These are phyloP conservation scores for Albizia julibrissin DNA, from an alignment of 306 rosid genomes.

Conservation along the genomic window DNA sequence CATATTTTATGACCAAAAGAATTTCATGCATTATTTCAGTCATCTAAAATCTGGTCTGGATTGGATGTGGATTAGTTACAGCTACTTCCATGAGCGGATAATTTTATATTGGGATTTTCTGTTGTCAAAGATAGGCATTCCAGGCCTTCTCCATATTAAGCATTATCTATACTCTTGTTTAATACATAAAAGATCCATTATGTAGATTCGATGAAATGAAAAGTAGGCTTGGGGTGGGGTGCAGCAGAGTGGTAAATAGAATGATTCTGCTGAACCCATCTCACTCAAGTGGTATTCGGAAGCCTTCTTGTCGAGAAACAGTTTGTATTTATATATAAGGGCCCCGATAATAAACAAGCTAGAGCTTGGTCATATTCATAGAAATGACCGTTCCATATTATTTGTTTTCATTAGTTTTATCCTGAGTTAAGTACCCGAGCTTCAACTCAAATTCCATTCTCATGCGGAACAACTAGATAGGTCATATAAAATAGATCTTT, in stretches of 20 bases:
- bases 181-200: slow-evolving; percentile 7
- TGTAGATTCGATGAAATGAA: slow-evolving; percentile 18
- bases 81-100: background rate
- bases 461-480: background rate
- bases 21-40: background rate
- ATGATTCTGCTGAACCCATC: slow-evolving; percentile 4
- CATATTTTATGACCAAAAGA: slow-evolving; percentile 12
- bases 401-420: slow-evolving; percentile 6
- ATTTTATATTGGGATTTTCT: slow-evolving; percentile 8
- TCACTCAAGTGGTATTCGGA: background rate
- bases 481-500: background rate
- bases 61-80: background rate
- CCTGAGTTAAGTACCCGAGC: slow-evolving; percentile 11
- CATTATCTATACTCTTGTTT: background rate
- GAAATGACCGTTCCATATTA: background rate
- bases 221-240: background rate
- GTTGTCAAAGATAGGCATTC: slow-evolving; percentile 3
- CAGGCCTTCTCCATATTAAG: background rate
- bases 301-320: slow-evolving; percentile 1
- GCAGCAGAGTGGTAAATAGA: background rate
- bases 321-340: background rate
- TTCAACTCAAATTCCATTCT: background rate
- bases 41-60: slow-evolving; percentile 10
- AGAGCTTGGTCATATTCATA: slow-evolving; percentile 4
- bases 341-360: background rate